phyloP scores from a whole-genome alignment of 345 rosid species.

The Aquilaria malaccensis region DNA sequence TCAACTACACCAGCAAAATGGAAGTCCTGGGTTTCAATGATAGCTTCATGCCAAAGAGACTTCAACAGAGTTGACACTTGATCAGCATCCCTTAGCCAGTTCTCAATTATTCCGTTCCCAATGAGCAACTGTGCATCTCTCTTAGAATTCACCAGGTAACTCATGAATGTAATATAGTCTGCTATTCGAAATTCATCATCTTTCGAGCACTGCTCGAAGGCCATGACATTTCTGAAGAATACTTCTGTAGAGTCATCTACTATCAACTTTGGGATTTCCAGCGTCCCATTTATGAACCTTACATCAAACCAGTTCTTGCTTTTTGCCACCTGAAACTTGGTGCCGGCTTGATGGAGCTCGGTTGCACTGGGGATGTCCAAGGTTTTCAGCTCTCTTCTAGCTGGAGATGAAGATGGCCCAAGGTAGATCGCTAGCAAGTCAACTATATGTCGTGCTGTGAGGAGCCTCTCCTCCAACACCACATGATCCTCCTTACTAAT shows the following conservation, averaged over 20 bases:
- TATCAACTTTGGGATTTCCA: not conserved
- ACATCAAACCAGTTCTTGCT: not conserved
- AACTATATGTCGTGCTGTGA: constrained; percentile 14
- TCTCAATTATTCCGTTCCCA: constrained; percentile 1
- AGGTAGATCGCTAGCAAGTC: constrained; percentile 9
- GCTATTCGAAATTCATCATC: not conserved
- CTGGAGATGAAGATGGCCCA: not conserved
- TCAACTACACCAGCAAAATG: not conserved
- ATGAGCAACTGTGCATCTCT: constrained; percentile 12
- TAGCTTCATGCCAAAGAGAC: not conserved
- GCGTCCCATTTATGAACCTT: constrained; percentile 11
- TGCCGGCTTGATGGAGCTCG: constrained; percentile 5
- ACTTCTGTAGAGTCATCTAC: not conserved
- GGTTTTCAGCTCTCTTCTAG: not conserved
- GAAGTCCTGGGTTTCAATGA: fast-evolving
- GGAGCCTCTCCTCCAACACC: not conserved
- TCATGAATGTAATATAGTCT: not conserved
- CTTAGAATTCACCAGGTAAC: not conserved
- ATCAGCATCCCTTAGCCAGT: not conserved
- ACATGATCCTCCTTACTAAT: too few species aligned
- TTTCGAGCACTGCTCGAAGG: constrained; percentile 16
- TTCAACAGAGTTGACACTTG: not conserved
- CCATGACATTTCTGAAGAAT: constrained; percentile 5
- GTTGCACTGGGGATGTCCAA: not conserved
- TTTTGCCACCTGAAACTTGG: constrained; percentile 7